Conservation (phyloP, 805 yeast genomes). For the Ogataea henricii region DNA sequence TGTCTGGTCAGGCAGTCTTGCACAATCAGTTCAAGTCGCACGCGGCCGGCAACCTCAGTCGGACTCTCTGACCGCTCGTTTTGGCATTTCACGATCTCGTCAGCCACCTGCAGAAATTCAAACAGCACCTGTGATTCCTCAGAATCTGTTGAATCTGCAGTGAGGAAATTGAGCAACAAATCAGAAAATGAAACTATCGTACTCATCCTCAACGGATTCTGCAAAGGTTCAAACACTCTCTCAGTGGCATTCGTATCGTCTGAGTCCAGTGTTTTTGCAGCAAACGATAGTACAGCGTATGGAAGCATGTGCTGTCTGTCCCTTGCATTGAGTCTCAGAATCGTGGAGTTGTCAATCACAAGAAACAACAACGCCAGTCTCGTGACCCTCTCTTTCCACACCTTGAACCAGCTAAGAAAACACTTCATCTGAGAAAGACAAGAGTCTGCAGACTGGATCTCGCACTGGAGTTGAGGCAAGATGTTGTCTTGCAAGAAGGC, state of each 20-base stretch:
- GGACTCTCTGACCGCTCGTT: background rate
- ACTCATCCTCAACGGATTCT: constrained; percentile 10
- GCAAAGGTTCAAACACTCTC: constrained; percentile 15
- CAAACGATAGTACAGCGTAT: constrained; percentile 12
- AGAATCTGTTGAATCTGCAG: background rate
- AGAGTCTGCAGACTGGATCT: constrained; percentile 1
- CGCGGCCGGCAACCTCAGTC: background rate
- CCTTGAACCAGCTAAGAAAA: constrained; percentile 11
- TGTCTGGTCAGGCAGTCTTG: constrained; percentile 1
- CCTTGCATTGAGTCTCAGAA: constrained; percentile 6
- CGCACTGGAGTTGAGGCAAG: constrained; percentile 9
- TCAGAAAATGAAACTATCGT: constrained; percentile 15
- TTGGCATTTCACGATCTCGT: constrained; percentile 6
- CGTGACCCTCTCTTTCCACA: constrained; percentile 17
- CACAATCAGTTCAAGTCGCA: constrained; percentile 1
- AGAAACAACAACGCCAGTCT: constrained; percentile 14
- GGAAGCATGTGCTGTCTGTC: constrained; percentile 7
- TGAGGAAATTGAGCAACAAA: background rate
- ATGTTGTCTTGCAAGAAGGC: constrained; percentile 13
- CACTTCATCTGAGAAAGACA: background rate
- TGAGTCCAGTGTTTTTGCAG: constrained; percentile 11
- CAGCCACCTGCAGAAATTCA: constrained; percentile 7
- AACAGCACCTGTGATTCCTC: background rate
- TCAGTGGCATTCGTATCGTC: constrained; percentile 6
- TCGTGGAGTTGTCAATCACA: constrained; percentile 20